phyloP scores from a whole-genome alignment of 768 basidiomycete species.

The Pisolithus microcarpus region DNA sequence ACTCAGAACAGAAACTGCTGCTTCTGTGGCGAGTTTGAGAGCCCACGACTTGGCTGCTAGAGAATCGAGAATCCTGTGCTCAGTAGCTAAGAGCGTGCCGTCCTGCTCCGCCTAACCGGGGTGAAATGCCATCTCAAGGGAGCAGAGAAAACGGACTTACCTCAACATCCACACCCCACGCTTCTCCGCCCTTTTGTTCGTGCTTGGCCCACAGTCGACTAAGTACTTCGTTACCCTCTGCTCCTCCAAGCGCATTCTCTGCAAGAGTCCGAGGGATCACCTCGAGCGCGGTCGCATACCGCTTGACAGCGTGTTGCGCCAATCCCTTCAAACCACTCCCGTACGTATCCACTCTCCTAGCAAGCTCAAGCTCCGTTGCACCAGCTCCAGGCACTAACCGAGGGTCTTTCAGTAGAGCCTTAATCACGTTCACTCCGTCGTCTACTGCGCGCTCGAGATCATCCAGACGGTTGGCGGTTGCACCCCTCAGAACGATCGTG shows the following conservation, averaged over 20 bases:
- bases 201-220: slow-evolving; percentile 88
- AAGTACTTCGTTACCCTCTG: slow-evolving; percentile 88
- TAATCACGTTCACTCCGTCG: slow-evolving; percentile 95
- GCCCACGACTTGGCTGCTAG: slow-evolving; percentile 88
- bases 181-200: slow-evolving; percentile 62
- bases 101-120: slow-evolving; percentile 60
- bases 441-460: slow-evolving; percentile 95
- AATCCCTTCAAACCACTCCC: slow-evolving; percentile 87
- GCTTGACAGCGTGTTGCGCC: slow-evolving; percentile 87
- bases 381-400: slow-evolving; percentile 92
- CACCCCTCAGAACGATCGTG: slow-evolving; percentile 92
- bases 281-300: slow-evolving; percentile 84
- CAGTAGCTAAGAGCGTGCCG: slow-evolving; percentile 60
- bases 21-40: slow-evolving; percentile 83
- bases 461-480: slow-evolving; percentile 89
- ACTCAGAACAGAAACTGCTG: slow-evolving; percentile 82
- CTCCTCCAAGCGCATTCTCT: slow-evolving; percentile 90
- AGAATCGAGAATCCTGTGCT: slow-evolving; percentile 75
- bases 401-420: slow-evolving; percentile 83
- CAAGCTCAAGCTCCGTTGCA: slow-evolving; percentile 90
- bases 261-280: slow-evolving; percentile 89
- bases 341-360: slow-evolving; percentile 73
- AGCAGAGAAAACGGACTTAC: slow-evolving; percentile 30
- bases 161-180: slow-evolving; percentile 87
- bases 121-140: neutral